Base-by-base conservation (phyloP, 306 rosid species). In the Casuarina glauca region DNA sequence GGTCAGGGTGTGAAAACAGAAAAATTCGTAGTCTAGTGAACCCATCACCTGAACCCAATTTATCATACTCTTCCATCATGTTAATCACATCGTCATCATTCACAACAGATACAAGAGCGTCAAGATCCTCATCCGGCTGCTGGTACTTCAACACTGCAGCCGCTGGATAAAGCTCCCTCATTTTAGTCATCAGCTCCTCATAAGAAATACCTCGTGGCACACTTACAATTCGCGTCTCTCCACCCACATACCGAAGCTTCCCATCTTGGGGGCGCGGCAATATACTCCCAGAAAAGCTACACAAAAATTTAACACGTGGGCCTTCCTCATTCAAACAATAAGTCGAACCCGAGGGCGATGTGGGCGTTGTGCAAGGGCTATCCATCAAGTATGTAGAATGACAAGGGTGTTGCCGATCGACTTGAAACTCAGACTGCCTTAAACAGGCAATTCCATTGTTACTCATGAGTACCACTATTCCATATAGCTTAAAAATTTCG, bases 21-120 rank as follows among this genome's bases (percentile, higher is more conserved):
- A 96, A 96, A 74, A 96, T 87, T 88, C 99, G 90, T 49, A 96
- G 96, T 94, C 97, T 87, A 9, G 97, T 90, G 83, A 96, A 91
- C 48, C 99, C 98, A 76, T 93, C 97, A 10, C 92, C 90, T 0
- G 90, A 90, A 58, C 94, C 99, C 84, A 96, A 84, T 85, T 93
- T 93, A 49, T 96, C 99, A 81, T 96, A 93, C 91, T 96, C 99
- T 61, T 96, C 99, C 99, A 96, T 93, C 98, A 96, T 96, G 84
- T 96, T 96, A 78, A 82, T 83, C 72, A 96, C 98, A 84, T 93
- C 98, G 85, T 93, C 99, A 46, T 96, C 96, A 64, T 93, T 96
- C 66, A 96, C 98, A 73, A 96, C 97, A 0, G 99, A 93, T 38
- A 96, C 99, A 60, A 96, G 98, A 3, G 99, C 96, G 72, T 96